Percentiles rank a stretch among this genome's conserved stretches.
phyloP scores from a whole-genome alignment of 2,329 filamentous ascomycete species.

The Pleoardoris graminearum region DNA sequence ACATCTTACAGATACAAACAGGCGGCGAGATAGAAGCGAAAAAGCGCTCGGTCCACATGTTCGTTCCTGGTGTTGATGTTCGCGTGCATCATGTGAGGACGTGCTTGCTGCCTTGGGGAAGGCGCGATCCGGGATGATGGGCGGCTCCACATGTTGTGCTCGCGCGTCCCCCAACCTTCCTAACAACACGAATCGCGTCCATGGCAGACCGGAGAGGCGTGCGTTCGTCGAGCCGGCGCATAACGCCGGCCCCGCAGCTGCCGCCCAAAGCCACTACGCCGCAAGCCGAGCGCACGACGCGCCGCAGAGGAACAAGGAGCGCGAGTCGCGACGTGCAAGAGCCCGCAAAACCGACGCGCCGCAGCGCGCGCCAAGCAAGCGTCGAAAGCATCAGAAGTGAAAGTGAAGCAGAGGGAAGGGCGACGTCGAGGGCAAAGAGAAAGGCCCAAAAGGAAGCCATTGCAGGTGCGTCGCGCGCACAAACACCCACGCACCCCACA shows the following conservation, averaged over 20 bases:
- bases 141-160: background rate
- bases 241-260: constrained; percentile 36
- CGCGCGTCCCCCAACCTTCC: background rate
- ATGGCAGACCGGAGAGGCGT: constrained; percentile 42
- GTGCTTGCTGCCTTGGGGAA: constrained; percentile 4
- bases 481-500: no score
- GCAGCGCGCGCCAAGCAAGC: constrained; percentile 34
- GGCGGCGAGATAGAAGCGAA: no score
- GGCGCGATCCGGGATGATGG: background rate
- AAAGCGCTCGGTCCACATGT: background rate
- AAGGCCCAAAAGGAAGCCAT: constrained; percentile 26
- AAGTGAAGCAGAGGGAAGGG: constrained; percentile 21
- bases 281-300: constrained; percentile 29
- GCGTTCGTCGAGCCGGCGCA: constrained; percentile 41
- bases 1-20: no score
- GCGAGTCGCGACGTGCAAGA: constrained; percentile 46
- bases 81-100: background rate
- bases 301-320: constrained; percentile 42
- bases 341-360: constrained; percentile 25
- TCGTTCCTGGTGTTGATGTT: background rate
- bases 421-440: constrained; percentile 26
- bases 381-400: constrained; percentile 33
- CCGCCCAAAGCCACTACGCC: constrained; percentile 22
- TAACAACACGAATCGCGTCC: background rate
- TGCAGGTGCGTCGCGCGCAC: constrained; percentile 31